Evolutionary conservation across 345 rosid genomes (phyloP).

Genomic region (Abelmoschus esculentus): DNA sequence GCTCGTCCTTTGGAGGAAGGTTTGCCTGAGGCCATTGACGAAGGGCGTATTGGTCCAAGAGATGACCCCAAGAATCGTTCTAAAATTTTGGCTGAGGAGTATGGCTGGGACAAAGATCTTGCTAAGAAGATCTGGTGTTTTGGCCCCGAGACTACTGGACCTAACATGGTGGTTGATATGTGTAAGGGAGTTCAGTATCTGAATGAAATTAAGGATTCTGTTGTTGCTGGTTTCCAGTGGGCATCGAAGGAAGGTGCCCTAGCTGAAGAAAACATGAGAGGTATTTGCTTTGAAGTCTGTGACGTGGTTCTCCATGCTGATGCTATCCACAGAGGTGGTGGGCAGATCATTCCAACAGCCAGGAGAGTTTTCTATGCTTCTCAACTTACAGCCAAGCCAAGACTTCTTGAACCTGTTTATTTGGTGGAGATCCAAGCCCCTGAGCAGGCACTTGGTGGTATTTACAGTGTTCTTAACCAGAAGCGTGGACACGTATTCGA

Average conservation of each 20-base stretch:
- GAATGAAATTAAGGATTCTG: slow-evolving; percentile 52
- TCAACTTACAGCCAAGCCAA: slow-evolving; percentile 46
- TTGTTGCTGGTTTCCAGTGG: slow-evolving; percentile 58
- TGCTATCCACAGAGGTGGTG: slow-evolving; percentile 54
- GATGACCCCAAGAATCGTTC: slow-evolving; percentile 45
- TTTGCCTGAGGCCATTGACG: slow-evolving; percentile 48
- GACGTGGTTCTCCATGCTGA: slow-evolving; percentile 51
- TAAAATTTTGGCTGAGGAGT: slow-evolving; percentile 40
- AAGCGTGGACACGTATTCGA: slow-evolving; percentile 66
- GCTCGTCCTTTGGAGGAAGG: slow-evolving; percentile 46
- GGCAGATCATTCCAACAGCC: slow-evolving; percentile 49
- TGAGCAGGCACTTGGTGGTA: slow-evolving; percentile 45
- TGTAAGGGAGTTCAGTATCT: slow-evolving; percentile 55
- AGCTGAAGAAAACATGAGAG: slow-evolving; percentile 54
- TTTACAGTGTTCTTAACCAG: slow-evolving; percentile 52
- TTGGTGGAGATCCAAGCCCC: slow-evolving; percentile 51
- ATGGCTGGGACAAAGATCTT: slow-evolving; percentile 51
- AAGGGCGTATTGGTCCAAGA: slow-evolving; percentile 44
- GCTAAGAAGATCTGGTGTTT: slow-evolving; percentile 56
- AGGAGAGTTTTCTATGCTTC: slow-evolving; percentile 49
- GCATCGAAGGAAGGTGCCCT: slow-evolving; percentile 46
- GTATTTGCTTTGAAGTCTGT: slow-evolving; percentile 46
- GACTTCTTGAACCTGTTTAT: slow-evolving; percentile 44
- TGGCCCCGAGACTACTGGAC: slow-evolving; percentile 52
- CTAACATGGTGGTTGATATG: slow-evolving; percentile 50